Conservation (phyloP, 306 rosid genomes). For the Rubus parviflorus region DNA sequence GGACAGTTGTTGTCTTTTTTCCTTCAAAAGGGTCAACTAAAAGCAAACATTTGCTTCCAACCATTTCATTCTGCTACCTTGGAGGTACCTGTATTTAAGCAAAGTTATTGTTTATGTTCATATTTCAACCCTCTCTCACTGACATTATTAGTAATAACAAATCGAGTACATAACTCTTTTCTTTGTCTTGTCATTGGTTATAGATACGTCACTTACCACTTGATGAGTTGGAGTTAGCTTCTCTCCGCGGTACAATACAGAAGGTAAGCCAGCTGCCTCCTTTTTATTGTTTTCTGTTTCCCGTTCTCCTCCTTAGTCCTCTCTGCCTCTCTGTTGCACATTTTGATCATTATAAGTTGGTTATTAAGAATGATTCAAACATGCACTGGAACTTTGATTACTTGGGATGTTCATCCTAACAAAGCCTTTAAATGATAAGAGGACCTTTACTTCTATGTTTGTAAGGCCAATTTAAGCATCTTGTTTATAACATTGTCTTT, state of each 20-base stretch:
- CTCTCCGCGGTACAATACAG: slow-evolving; percentile 87
- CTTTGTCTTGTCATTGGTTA: slow-evolving; percentile 21
- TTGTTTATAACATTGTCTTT: neutral
- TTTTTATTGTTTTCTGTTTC: slow-evolving; percentile 21
- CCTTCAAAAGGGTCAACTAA: slow-evolving; percentile 80
- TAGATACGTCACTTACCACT: slow-evolving; percentile 82
- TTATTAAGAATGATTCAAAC: neutral
- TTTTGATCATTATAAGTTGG: slow-evolving; percentile 2
- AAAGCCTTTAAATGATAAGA: neutral
- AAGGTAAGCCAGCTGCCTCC: slow-evolving; percentile 51
- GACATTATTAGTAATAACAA: slow-evolving; percentile 5
- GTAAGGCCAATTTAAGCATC: neutral
- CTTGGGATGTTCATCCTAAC: slow-evolving; percentile 1
- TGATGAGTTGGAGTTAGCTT: slow-evolving; percentile 87
- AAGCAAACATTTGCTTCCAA: slow-evolving; percentile 60
- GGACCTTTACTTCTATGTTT: neutral
- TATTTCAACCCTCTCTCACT: slow-evolving; percentile 17
- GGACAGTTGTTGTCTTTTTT: slow-evolving; percentile 63
- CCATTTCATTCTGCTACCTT: slow-evolving; percentile 78
- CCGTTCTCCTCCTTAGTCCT: neutral
- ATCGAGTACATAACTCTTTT: neutral
- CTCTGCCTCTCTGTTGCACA: neutral
- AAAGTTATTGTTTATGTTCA: slow-evolving; percentile 20
- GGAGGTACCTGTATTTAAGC: slow-evolving; percentile 59
- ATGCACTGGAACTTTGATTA: neutral